Evolutionary conservation across 1,139 yeast species (phyloP), one percentile per base, ranked within the genome.

Genomic region (Zhuliangozyma parablackwelliae): DNA sequence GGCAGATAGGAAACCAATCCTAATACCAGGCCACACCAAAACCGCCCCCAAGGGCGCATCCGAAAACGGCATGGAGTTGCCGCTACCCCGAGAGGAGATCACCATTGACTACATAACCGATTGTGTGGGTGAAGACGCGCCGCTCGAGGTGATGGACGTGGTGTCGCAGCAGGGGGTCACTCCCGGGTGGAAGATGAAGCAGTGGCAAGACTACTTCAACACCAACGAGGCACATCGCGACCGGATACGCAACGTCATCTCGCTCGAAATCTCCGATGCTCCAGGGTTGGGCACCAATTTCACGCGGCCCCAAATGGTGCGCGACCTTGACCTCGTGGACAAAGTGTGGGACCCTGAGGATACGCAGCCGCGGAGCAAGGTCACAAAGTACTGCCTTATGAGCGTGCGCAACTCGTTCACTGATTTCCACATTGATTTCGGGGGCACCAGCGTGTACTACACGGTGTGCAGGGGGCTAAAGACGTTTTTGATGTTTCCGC

Each of bases 391-490:
- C 53, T 81, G 95, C 46, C 63, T 89, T 28, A 89, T 89, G 96
- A 84, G 95, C 0, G 95, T 87, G 0, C 65, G 70, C 30, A 79
- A 82, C 40, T 80, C 94, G 1, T 89, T 78, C 54, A 89, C 96
- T 0, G 97, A 89, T 54, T 89, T 88, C 58, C 97, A 89, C 55
- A 69, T 89, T 32, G 97, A 89, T 57, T 89, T 89, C 58, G 95
- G 95, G 2, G 97, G 96, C 0, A 86, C 96, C 0, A 84, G 92
- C 0, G 97, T 89, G 5, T 89, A 87, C 56, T 89, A 89, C 57
- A 88, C 92, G 8, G 80, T 89, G 3, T 62, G 90, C 16, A 63
- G 71, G 8, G 97, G 97, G 0, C 51, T 68, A 4, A 89, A 89
- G 53, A 72, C 80, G 23, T 89, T 89, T 50, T 59, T 88, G 34